A percentile compares a stretch with the other conserved stretches of the same genome.
phyloP scores from a whole-genome alignment of 2,329 filamentous ascomycete species.

The Amauroascus niger region DNA sequence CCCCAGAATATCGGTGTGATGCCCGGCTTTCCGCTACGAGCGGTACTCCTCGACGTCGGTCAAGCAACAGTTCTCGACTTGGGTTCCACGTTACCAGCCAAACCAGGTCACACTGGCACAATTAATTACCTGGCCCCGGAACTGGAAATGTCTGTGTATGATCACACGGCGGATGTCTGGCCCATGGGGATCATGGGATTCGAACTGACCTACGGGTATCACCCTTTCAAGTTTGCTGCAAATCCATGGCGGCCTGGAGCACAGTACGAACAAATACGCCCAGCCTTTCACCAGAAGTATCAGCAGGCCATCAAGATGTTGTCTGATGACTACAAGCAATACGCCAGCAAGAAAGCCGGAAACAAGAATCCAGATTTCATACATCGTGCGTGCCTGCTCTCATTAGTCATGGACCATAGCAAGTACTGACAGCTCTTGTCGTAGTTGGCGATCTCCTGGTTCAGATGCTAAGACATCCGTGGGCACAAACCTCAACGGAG shows the following conservation, averaged over 20 bases:
- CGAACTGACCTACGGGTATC: background rate
- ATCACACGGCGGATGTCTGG: conserved; percentile 4
- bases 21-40: background rate
- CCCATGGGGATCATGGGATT: background rate
- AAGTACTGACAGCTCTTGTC: no score
- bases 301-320: no score
- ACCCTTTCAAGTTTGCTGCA: background rate
- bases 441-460: no score
- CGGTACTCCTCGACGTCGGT: conserved; percentile 6
- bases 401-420: no score
- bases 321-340: no score
- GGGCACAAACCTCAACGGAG: no score
- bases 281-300: no score
- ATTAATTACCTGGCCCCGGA: conserved; percentile 4
- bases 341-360: no score
- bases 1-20: conserved; percentile 2
- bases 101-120: background rate
- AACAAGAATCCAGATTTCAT: no score
- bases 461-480: no score
- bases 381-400: no score
- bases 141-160: background rate
- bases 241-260: conserved; percentile 3
- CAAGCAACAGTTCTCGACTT: background rate
- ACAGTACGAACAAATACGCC: no score
- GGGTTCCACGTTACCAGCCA: background rate